Base-by-base conservation (phyloP, 2,329 filamentous ascomycete genomes). In the Nigrograna mackinnonii region DNA sequence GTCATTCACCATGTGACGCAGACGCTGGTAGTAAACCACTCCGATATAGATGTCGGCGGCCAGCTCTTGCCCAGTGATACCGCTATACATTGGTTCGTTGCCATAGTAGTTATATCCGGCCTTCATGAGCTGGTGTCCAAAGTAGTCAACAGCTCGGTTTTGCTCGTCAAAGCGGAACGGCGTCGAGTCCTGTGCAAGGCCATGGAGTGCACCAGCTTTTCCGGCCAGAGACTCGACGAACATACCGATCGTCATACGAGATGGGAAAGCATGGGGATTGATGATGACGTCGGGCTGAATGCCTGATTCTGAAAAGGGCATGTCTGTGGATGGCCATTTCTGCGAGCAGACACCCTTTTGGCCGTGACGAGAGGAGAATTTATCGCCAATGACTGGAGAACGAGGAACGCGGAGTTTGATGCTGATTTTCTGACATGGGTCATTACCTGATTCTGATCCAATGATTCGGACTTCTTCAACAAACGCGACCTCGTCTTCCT, bases 171-270 rank as follows among this genome's bases (percentile, higher is more conserved):
- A 99, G 54, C 86, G 85, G 80, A 96, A 99, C 1, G 94, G 94
- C 0, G 94, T 97, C 33, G 84, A 91, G 68, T 99, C 94, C 69
- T 97, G 94, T 0, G 94, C 89, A n/a, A 96, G 79, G 35, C 94
- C 94, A 67, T 99, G 94, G 24, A 99, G 80, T 12, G 92, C 89
- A 35, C 94, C 94, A 7, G 92, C 84, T 75, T 99, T 99, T 47
- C 94, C 94, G 7, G 94, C 94, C 39, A 99, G 80, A 4, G 91
- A 96, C 75, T 99, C 94, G 64, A 99, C 84, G 71, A 99, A 97
- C 89, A 97, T 97, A 64, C 94, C 94, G 65, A 99, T 99, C 16
- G 94, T 99, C 94, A 99, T 99, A 72, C 94, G 91, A 34, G 92
- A 97, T 6, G 94, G 94, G 80, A 99, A 99, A 64, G 94, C 94